Percentiles rank a stretch among this genome's conserved stretches.
Evolutionary conservation across 495 filamentous ascomycete genomes (phyloP).

Genomic region (Xylaria castorea): DNA sequence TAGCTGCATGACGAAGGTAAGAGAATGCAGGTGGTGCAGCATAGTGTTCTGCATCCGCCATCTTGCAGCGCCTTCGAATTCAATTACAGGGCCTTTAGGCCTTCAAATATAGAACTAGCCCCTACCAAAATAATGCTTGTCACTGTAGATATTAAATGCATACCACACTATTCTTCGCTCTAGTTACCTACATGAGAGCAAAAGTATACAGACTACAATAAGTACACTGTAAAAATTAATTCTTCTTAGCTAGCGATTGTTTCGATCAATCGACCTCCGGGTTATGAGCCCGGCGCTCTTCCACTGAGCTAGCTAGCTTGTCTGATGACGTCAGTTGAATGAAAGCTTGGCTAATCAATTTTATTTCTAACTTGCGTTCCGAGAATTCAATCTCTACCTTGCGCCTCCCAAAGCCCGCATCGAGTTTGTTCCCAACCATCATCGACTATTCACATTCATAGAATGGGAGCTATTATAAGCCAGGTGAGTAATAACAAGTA

Average conservation of each 20-base stretch:
- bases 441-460: neutral
- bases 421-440: neutral
- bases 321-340: neutral
- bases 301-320: conserved; percentile 24
- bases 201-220: neutral
- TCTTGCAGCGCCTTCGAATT: too few species aligned
- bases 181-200: neutral
- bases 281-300: conserved; percentile 25
- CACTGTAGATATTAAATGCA: neutral
- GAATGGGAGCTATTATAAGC: neutral
- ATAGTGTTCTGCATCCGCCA: too few species aligned
- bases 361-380: neutral
- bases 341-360: neutral
- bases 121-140: neutral
- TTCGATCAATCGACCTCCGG: conserved; percentile 25
- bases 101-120: too few species aligned
- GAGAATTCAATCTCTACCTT: neutral
- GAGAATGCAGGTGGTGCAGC: too few species aligned
- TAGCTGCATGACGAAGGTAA: neutral
- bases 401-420: neutral
- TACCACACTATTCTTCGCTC: too few species aligned
- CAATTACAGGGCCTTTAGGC: too few species aligned
- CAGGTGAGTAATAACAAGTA: neutral
- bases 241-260: conserved; percentile 13
- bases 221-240: neutral